phyloP scores from a whole-genome alignment of 2,329 filamentous ascomycete genomes.

The Penicillium concentricum region DNA sequence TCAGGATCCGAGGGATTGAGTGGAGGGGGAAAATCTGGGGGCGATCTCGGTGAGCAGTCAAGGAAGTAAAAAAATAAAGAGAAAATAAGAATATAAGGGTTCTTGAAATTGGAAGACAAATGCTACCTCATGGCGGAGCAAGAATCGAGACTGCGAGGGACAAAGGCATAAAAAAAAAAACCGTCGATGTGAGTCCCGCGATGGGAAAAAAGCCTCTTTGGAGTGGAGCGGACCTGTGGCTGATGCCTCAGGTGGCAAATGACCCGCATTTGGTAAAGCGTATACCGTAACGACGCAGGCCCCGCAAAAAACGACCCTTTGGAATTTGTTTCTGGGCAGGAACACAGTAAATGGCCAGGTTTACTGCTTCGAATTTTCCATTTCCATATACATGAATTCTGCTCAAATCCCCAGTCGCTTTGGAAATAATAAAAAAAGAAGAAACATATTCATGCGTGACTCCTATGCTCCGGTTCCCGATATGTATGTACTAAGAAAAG shows the following conservation, averaged over 20 bases:
- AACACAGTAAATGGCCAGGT: slow-evolving; percentile 11
- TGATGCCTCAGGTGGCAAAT: slow-evolving; percentile 27
- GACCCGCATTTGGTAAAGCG: slow-evolving; percentile 26
- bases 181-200: slow-evolving; percentile 36
- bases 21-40: slow-evolving; percentile 31
- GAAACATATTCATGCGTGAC: slow-evolving; percentile 12
- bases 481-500: slow-evolving; percentile 11
- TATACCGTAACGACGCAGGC: slow-evolving; percentile 14
- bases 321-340: background rate
- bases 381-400: slow-evolving; percentile 1
- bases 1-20: slow-evolving; percentile 22
- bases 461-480: slow-evolving; percentile 13
- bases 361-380: slow-evolving; percentile 7
- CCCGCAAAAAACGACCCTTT: slow-evolving; percentile 24
- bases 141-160: slow-evolving; percentile 22
- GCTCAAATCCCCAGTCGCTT: background rate
- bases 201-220: slow-evolving; percentile 38
- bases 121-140: slow-evolving; percentile 38
- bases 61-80: slow-evolving; percentile 1
- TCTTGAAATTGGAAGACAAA: slow-evolving; percentile 19
- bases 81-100: background rate
- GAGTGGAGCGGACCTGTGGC: slow-evolving; percentile 33
- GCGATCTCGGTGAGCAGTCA: slow-evolving; percentile 23
- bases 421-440: slow-evolving; percentile 9
- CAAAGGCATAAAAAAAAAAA: slow-evolving; percentile 22